phyloP scores from a whole-genome alignment of 2,329 filamentous ascomycete species.

The Fusarium lateritium region DNA sequence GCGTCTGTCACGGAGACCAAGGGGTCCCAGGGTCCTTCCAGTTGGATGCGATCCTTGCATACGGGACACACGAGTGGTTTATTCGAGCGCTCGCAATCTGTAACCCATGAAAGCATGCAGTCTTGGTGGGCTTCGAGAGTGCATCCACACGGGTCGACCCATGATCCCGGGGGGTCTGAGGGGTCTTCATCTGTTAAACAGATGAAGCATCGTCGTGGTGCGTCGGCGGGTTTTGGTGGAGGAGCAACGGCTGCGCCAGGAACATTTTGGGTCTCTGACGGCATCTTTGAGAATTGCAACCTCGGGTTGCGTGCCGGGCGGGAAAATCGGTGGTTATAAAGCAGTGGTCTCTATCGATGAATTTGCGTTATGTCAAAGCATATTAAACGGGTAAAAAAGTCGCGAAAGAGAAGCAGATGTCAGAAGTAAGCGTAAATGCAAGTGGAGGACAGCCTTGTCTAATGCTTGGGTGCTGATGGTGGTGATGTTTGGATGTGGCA shows the following conservation, averaged over 20 bases:
- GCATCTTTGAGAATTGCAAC: conserved; percentile 25
- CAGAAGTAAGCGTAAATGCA: not conserved
- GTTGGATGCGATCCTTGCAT: conserved; percentile 85
- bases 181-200: conserved; percentile 72
- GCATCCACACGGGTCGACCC: conserved; percentile 93
- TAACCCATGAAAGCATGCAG: conserved; percentile 92
- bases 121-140: conserved; percentile 91
- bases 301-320: conserved; percentile 35
- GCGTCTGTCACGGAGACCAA: conserved; percentile 77
- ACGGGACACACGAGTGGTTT: conserved; percentile 86
- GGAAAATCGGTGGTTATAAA: not conserved
- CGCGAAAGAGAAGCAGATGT: not conserved
- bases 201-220: conserved; percentile 71
- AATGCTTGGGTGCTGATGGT: conserved; percentile 19
- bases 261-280: conserved; percentile 29
- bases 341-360: not conserved
- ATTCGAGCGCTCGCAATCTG: conserved; percentile 81
- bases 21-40: conserved; percentile 81
- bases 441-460: conserved; percentile 18
- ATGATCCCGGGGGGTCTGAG: conserved; percentile 65
- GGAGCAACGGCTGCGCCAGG: conserved; percentile 4
- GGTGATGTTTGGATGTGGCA: conserved; percentile 31
- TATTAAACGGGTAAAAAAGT: not conserved
- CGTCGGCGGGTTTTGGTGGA: conserved; percentile 37
- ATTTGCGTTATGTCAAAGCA: conserved; percentile 19